phyloP scores from a whole-genome alignment of 2,329 filamentous ascomycete genomes.

The Akanthomyces muscarius region DNA sequence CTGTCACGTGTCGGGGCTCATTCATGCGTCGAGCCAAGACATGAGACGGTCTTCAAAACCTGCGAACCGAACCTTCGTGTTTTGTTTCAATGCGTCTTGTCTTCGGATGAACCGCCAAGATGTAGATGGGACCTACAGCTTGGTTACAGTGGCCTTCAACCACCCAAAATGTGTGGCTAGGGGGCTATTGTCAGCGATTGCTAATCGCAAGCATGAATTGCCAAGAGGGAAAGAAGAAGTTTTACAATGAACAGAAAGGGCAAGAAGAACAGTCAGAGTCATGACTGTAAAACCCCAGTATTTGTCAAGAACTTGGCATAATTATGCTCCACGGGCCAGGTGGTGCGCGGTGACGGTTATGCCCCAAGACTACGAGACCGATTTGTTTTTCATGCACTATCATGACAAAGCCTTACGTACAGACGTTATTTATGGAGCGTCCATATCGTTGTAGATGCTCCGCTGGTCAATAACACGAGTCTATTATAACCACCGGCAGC shows the following conservation, averaged over 20 bases:
- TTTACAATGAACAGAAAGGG: too few relatives aligned
- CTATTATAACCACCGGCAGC: neutral
- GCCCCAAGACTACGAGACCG: neutral
- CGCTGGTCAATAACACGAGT: neutral
- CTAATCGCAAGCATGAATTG: too few relatives aligned
- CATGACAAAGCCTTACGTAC: neutral
- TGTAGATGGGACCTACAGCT: neutral
- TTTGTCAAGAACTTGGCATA: neutral
- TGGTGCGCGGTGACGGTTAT: neutral
- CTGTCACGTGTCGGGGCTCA: conserved; percentile 1
- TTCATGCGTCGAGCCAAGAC: conserved; percentile 3
- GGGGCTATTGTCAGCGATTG: too few relatives aligned
- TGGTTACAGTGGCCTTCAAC: neutral
- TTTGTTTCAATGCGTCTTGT: neutral
- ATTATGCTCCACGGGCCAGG: neutral
- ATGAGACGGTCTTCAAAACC: conserved; percentile 12
- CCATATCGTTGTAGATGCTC: too few relatives aligned
- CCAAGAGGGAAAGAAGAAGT: too few relatives aligned
- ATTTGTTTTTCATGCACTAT: neutral
- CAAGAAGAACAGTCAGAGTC: too few relatives aligned
- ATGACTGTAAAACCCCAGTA: too few relatives aligned
- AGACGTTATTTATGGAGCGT: too few relatives aligned
- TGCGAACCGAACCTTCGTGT: neutral
- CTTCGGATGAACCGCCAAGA: conserved; percentile 5
- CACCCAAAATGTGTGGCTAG: neutral